These are phyloP conservation scores for Phlyctochytrium bullatum DNA, from an alignment of 192 early-diverging fungal species.

Conservation along the genomic window DNA sequence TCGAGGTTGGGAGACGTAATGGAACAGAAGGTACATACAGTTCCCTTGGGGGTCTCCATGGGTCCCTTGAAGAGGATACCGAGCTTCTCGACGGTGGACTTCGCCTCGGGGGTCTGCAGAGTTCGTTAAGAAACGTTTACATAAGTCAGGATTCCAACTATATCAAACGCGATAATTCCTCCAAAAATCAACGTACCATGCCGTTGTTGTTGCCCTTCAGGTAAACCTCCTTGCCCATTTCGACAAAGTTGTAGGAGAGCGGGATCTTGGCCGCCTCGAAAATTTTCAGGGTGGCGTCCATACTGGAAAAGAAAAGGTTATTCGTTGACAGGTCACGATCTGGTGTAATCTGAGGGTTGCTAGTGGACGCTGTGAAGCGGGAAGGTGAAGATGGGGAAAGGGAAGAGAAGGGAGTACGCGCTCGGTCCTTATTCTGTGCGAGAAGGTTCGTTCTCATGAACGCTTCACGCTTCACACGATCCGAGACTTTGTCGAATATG, in stretches of 20 bases:
- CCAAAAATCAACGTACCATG: constrained; percentile 2
- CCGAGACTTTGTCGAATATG: too few species aligned
- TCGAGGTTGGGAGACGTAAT: neutral
- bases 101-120: constrained; percentile 17
- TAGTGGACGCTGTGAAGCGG: too few species aligned
- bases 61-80: constrained; percentile 29
- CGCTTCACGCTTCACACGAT: too few species aligned
- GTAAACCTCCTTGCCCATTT: constrained; percentile 28
- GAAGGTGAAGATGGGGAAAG: too few species aligned
- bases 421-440: too few species aligned
- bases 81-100: constrained; percentile 20
- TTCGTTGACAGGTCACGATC: neutral
- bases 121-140: neutral
- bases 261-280: constrained; percentile 75
- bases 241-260: constrained; percentile 17
- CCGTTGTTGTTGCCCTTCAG: constrained; percentile 14
- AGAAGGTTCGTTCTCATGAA: too few species aligned
- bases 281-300: constrained; percentile 74
- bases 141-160: too few species aligned
- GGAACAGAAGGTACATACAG: constrained; percentile 3
- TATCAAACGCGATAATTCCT: too few species aligned
- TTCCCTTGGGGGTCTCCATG: constrained; percentile 31
- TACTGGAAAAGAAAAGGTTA: constrained; percentile 1
- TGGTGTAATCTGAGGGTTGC: too few species aligned
- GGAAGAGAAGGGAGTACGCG: too few species aligned